Evolutionary conservation across 2,329 filamentous ascomycete genomes (phyloP).

Genomic region (Trichoderma afroharzianum): DNA sequence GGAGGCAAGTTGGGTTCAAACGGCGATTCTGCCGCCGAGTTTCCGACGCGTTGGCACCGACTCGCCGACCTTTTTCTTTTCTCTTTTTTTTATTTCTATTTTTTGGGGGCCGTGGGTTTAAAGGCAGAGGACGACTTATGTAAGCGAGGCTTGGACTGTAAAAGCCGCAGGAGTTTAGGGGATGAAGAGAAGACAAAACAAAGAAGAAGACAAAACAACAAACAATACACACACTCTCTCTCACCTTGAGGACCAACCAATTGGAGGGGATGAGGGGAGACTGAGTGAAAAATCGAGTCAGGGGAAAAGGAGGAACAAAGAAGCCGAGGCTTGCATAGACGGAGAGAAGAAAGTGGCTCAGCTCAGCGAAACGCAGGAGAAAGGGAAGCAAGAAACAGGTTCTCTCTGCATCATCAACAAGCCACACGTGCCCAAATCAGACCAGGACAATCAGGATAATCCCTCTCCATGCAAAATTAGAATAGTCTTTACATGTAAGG

Average conservation of each 20-base stretch:
- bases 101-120: too few relatives aligned
- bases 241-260: background rate
- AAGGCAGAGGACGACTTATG: background rate
- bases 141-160: background rate
- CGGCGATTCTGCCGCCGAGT: slow-evolving; percentile 31
- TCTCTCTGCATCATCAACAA: background rate
- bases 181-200: too few relatives aligned
- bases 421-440: background rate
- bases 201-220: background rate
- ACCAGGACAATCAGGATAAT: background rate
- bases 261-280: background rate
- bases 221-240: background rate
- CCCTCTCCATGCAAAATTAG: background rate
- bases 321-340: background rate
- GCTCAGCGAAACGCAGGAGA: background rate
- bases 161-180: background rate
- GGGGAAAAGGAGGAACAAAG: background rate
- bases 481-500: background rate
- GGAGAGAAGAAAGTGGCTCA: background rate
- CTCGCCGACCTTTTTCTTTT: slow-evolving; percentile 1
- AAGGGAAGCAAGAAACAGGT: background rate
- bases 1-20: slow-evolving; percentile 16
- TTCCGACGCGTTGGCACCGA: slow-evolving; percentile 25
- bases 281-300: background rate
- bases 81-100: too few relatives aligned